phyloP scores from a whole-genome alignment of 2,329 filamentous ascomycete species.

The Diplodia sapinea region DNA sequence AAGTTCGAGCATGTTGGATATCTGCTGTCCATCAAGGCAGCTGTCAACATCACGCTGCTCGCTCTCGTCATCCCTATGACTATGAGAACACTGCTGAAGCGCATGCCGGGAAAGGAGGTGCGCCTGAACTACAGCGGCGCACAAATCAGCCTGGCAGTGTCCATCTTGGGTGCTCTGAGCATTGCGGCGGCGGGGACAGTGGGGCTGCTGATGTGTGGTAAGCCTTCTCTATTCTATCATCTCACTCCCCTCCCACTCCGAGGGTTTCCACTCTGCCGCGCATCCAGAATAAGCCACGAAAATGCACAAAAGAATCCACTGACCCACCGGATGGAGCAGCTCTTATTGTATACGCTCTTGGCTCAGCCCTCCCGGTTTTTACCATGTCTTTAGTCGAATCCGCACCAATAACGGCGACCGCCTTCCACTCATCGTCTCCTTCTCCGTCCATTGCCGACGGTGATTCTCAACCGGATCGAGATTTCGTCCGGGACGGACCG shows the following conservation, averaged over 20 bases:
- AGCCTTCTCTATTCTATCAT: constrained; percentile 3
- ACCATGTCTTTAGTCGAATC: constrained; percentile 48
- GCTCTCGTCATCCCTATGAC: constrained; percentile 43
- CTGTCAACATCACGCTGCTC: constrained; percentile 45
- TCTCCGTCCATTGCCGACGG: background rate
- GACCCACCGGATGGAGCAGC: constrained; percentile 33
- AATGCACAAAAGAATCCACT: background rate
- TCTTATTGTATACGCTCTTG: constrained; percentile 46
- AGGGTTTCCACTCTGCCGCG: background rate
- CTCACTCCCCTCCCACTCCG: background rate
- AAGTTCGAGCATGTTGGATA: constrained; percentile 47
- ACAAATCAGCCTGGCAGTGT: constrained; percentile 42
- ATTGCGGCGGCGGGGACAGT: constrained; percentile 43
- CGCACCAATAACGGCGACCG: constrained; percentile 35
- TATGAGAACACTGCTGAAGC: constrained; percentile 40
- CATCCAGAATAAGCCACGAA: background rate
- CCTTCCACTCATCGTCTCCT: too few species aligned
- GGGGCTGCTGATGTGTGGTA: constrained; percentile 43
- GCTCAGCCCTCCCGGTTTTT: constrained; percentile 48
- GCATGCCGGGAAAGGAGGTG: constrained; percentile 8
- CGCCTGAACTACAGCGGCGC: constrained; percentile 43
- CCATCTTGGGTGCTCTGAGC: constrained; percentile 43
- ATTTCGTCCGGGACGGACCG: background rate
- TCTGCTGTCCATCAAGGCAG: constrained; percentile 47
- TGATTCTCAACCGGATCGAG: background rate